These are phyloP conservation scores for Acanthamoeba divionensis DNA, from an alignment of 208 protist species.

Conservation along the genomic window DNA sequence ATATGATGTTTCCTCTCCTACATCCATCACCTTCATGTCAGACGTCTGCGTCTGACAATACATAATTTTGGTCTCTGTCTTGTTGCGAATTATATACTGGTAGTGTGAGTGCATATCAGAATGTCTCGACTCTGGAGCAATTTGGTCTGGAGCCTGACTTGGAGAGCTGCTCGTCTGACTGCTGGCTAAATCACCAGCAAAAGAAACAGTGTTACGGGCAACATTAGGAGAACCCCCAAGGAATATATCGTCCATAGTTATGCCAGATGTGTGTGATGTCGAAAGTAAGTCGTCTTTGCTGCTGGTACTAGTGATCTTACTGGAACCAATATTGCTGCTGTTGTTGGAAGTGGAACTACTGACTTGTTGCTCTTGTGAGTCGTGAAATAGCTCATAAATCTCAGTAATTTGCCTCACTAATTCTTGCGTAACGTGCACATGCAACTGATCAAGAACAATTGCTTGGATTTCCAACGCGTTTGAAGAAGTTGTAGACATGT, in stretches of 20 bases:
- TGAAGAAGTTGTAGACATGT: not conserved
- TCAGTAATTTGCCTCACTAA: not conserved
- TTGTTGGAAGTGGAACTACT: not conserved
- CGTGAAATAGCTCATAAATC: constrained; percentile 15
- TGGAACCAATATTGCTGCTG: no score
- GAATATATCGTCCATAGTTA: no score
- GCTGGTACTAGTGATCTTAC: no score
- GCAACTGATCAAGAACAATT: not conserved
- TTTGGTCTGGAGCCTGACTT: no score
- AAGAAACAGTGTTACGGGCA: not conserved
- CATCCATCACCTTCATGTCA: not conserved
- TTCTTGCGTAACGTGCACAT: not conserved
- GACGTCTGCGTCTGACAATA: not conserved
- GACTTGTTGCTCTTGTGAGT: not conserved
- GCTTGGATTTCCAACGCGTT: not conserved
- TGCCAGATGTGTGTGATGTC: no score
- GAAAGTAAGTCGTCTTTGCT: no score
- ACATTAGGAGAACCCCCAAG: no score
- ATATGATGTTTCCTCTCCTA: not conserved
- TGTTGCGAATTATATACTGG: constrained; percentile 22
- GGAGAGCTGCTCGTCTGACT: no score
- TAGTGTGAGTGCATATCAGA: not conserved
- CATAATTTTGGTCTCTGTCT: not conserved
- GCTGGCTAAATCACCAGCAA: no score
- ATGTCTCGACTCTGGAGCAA: no score